phyloP scores from a whole-genome alignment of 768 basidiomycete species.

The Hemileccinum impolitum region DNA sequence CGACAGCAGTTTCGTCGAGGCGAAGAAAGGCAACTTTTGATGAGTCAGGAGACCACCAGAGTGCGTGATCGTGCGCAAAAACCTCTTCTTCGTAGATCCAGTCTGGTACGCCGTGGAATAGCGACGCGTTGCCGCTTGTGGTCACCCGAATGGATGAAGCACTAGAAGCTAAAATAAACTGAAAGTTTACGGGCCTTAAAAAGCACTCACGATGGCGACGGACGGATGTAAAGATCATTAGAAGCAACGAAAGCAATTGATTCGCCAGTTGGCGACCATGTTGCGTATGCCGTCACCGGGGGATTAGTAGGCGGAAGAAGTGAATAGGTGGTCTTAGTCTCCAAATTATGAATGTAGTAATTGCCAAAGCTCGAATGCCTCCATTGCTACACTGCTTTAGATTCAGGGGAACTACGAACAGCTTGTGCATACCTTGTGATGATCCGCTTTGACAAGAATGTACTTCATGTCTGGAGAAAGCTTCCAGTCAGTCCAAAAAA shows the following conservation, averaged over 20 bases:
- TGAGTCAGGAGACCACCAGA: constrained; percentile 86
- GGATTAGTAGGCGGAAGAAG: constrained; percentile 67
- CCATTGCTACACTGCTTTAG: constrained; percentile 72
- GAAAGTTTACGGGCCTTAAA: neutral
- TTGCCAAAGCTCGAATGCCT: constrained; percentile 86
- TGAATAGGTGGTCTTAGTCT: constrained; percentile 63
- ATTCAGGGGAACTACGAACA: neutral
- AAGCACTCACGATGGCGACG: constrained; percentile 55
- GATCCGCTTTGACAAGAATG: constrained; percentile 75
- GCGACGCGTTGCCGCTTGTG: constrained; percentile 68
- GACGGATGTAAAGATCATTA: constrained; percentile 88
- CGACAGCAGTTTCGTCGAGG: constrained; percentile 86
- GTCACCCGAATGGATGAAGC: constrained; percentile 71
- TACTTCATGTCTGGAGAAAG: constrained; percentile 91
- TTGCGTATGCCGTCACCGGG: constrained; percentile 71
- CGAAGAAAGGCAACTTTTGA: constrained; percentile 72
- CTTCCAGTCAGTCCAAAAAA: constrained; percentile 64
- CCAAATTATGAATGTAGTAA: constrained; percentile 87
- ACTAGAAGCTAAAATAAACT: constrained; percentile 21
- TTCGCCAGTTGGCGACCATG: constrained; percentile 82
- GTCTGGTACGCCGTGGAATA: constrained; percentile 94
- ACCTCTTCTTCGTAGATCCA: constrained; percentile 99
- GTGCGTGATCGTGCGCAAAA: constrained; percentile 62
- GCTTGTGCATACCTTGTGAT: constrained; percentile 54
- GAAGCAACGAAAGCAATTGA: constrained; percentile 81